phyloP scores from a whole-genome alignment of 441 rosid species.

The Populus hybrid region DNA sequence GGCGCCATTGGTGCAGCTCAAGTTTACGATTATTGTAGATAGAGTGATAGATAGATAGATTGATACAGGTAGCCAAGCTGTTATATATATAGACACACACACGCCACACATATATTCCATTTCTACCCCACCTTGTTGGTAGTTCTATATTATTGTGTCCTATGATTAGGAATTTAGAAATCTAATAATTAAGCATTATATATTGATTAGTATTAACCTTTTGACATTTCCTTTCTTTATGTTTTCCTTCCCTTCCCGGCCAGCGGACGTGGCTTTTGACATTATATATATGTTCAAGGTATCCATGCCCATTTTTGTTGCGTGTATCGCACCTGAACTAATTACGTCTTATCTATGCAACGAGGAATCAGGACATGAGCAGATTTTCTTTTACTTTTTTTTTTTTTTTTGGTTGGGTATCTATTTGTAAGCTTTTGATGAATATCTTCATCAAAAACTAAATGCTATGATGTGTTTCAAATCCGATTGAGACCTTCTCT shows the following conservation, averaged over 20 bases:
- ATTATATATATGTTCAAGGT: not conserved
- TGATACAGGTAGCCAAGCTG: not conserved
- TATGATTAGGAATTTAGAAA: no score
- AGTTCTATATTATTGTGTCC: no score
- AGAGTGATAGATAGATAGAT: not conserved
- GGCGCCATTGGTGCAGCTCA: slow-evolving; percentile 19
- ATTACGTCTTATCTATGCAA: not conserved
- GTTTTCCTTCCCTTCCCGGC: not conserved
- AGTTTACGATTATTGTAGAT: not conserved
- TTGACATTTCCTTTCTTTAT: no score
- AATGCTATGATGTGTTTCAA: not conserved
- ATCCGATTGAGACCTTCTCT: not conserved
- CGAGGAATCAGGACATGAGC: not conserved
- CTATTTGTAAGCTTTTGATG: not conserved
- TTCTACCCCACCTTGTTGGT: not conserved
- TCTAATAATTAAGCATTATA: no score
- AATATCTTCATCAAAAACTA: not conserved
- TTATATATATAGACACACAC: not conserved
- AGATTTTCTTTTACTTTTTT: not conserved
- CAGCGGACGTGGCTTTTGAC: not conserved
- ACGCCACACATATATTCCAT: not conserved
- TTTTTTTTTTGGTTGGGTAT: not conserved
- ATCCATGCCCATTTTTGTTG: no score
- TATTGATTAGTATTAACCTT: no score
- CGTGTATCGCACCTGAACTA: not conserved